A percentile compares a stretch with the other conserved stretches of the same genome.
These are phyloP conservation scores for Chaetomium strumarium DNA, from an alignment of 2,329 filamentous ascomycete species.

Conservation along the genomic window DNA sequence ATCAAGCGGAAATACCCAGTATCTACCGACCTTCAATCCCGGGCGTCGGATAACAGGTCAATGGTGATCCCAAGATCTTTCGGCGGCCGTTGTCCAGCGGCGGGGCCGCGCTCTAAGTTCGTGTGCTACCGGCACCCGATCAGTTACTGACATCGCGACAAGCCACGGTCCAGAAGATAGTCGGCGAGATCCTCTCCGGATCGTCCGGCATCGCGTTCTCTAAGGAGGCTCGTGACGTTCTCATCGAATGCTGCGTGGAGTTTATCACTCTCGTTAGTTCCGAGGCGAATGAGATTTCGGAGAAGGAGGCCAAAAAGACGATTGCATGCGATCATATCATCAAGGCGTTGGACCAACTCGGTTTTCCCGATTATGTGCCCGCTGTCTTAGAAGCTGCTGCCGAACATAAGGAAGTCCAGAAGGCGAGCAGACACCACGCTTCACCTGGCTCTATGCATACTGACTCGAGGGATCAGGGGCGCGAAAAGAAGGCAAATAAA, in stretches of 20 bases:
- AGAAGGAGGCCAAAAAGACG: constrained; percentile 98
- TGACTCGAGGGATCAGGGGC: constrained; percentile 60
- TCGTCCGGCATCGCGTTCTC: constrained; percentile 76
- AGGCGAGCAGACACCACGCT: constrained; percentile 48
- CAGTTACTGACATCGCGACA: constrained; percentile 27
- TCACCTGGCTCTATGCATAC: constrained; percentile 36
- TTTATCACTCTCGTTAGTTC: constrained; percentile 99
- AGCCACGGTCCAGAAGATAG: constrained; percentile 77
- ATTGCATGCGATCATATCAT: constrained; percentile 98
- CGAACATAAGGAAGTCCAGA: constrained; percentile 88
- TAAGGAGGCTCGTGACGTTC: constrained; percentile 87
- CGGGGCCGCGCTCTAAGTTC: neutral
- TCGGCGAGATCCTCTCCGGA: constrained; percentile 82
- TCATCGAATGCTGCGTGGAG: constrained; percentile 98
- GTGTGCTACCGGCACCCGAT: neutral
- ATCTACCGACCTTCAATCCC: neutral
- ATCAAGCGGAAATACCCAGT: neutral
- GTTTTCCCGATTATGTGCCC: constrained; percentile 86
- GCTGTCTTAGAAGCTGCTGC: constrained; percentile 81
- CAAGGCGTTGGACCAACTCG: constrained; percentile 85
- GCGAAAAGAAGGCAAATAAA: constrained; percentile 96
- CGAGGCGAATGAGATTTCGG: constrained; percentile 97
- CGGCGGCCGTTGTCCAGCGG: neutral
- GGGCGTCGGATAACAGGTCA: neutral
- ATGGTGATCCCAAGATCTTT: neutral